Base-by-base conservation (phyloP, 176 grass and related monocot genomes). In the Cocos nucifera region DNA sequence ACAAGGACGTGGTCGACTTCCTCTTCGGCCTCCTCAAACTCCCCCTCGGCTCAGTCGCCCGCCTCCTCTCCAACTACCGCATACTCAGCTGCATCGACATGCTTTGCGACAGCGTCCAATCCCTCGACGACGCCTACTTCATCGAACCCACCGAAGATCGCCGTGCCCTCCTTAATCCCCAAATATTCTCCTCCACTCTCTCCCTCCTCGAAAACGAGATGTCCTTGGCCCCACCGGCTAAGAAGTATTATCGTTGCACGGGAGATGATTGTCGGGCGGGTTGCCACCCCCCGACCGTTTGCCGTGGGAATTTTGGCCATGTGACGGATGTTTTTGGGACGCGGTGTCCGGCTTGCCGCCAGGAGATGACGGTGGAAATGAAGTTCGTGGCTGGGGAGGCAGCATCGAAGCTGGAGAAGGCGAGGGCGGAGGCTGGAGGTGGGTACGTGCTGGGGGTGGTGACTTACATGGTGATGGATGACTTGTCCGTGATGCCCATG, bases 1-100 rank as follows among this genome's bases (percentile, higher is more conserved):
- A 66, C 61, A 87, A 87, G 79, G 83, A 87, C 61, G 61, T 68
- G 12, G 80, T 83, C 51, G 88, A 92, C 70, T 92, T 92, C 73
- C 77, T 92, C 65, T 17, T 87, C 72, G 83, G 83, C 20, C 80
- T 92, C 23, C 80, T 92, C 48, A 64, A 69, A 59, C 68, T 92
- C 55, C 83, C 83, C 3, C 14, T 75, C n/a, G 77, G 88, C 30
- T 71, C 80, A 56, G 77, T 72, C 17, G 69, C 72, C 26, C 83
- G 76, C 67, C 73, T 75, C 52, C 61, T 83, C 17, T 58, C 61
- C 5, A 55, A 56, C 22, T 49, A 58, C 18, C 62, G 50, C 39
- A 58, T 59, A 19, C 52, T 53, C 48, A 53, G 29, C 10, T 67
- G 62, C 0, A 10, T 75, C 2, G 12, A 8, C 50, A 66, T 61